Percentiles rank a stretch among this genome's conserved stretches.
phyloP scores from a whole-genome alignment of 495 filamentous ascomycete species.

The Baudoinia panamericana region DNA sequence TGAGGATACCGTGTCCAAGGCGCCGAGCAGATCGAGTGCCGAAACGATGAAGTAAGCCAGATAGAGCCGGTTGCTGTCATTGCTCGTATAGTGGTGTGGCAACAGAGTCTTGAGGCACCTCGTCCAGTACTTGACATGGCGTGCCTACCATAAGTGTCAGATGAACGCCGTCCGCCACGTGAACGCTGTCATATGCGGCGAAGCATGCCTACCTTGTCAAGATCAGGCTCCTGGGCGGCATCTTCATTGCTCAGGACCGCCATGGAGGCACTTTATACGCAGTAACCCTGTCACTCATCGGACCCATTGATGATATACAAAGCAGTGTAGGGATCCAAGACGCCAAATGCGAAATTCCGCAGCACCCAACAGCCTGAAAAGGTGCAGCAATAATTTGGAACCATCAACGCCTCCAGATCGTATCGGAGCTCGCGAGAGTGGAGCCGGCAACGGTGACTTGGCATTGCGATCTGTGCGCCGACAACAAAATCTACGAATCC shows the following conservation, averaged over 20 bases:
- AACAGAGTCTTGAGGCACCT: conserved; percentile 74
- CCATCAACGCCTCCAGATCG: too few species aligned
- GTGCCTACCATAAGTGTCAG: conserved; percentile 1
- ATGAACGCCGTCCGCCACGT: background rate
- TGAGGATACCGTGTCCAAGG: conserved; percentile 42
- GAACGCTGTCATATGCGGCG: background rate
- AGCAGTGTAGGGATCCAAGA: too few species aligned
- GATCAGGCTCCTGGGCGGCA: conserved; percentile 1
- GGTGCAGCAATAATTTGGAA: too few species aligned
- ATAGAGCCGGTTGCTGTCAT: conserved; percentile 78
- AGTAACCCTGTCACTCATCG: too few species aligned
- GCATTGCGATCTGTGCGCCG: background rate
- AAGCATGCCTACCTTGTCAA: conserved; percentile 11
- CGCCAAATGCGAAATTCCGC: too few species aligned
- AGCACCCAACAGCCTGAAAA: too few species aligned
- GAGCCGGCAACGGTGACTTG: too few species aligned
- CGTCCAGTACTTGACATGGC: conserved; percentile 83
- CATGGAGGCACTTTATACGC: conserved; percentile 1
- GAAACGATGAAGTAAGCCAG: conserved; percentile 78
- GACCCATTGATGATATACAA: too few species aligned
- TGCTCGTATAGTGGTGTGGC: conserved; percentile 66
- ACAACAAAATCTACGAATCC: background rate
- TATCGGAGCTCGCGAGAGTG: too few species aligned
- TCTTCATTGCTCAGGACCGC: conserved; percentile 1
- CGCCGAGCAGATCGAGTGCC: conserved; percentile 66